These are phyloP conservation scores for Citrus unshiu DNA, from an alignment of 345 rosid genomes.

Conservation along the genomic window DNA sequence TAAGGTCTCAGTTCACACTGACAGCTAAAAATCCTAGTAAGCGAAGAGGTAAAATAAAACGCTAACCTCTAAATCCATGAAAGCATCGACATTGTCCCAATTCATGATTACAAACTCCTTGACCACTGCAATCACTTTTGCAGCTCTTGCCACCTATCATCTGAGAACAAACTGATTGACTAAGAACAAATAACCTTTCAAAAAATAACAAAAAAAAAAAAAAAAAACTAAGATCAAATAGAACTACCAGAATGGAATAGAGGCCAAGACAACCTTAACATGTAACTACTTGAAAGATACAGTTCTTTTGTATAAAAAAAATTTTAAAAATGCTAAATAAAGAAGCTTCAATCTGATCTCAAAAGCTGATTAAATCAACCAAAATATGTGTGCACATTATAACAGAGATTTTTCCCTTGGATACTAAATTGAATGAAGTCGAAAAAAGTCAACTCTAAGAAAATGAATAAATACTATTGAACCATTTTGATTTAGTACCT, in stretches of 20 bases:
- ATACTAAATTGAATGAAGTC: not conserved
- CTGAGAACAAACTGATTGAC: constrained; percentile 37
- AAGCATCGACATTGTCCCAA: constrained; percentile 83
- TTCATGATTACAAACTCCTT: constrained; percentile 85
- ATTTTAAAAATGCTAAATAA: not conserved
- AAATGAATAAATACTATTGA: not conserved
- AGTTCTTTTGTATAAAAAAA: not conserved
- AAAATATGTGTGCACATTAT: not conserved
- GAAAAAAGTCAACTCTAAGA: not conserved
- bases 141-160: constrained; percentile 68
- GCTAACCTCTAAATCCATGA: constrained; percentile 78
- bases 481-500: constrained; percentile 36
- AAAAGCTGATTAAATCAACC: not conserved
- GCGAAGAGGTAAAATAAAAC: not conserved
- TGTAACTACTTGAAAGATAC: not conserved
- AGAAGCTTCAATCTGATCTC: constrained; percentile 7
- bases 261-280: not conserved
- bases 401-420: not conserved
- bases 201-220: no score
- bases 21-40: no score
- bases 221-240: not conserved
- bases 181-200: not conserved
- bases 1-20: not conserved
- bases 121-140: constrained; percentile 65
- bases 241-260: not conserved